Evolutionary conservation across 192 early-diverging fungal species (phyloP).

Genomic region (Jimgerdemannia flammicorona): DNA sequence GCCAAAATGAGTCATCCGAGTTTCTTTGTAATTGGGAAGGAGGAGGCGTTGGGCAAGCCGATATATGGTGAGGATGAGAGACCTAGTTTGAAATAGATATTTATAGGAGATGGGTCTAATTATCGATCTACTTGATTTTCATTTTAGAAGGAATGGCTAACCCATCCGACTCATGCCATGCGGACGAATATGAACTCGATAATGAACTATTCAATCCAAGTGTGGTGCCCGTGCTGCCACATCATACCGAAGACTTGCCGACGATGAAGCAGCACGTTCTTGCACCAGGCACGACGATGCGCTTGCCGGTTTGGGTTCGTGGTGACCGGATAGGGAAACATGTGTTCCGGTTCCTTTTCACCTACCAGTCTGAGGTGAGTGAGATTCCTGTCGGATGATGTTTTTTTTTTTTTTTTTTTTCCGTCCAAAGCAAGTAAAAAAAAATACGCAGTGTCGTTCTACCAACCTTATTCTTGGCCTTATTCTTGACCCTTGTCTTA

Average conservation of each 20-base stretch:
- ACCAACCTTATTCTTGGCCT: too few species aligned
- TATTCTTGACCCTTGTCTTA: too few species aligned
- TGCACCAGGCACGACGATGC: slow-evolving; percentile 62
- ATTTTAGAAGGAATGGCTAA: slow-evolving; percentile 10
- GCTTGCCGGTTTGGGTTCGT: slow-evolving; percentile 85
- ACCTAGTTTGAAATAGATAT: not conserved
- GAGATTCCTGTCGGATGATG: too few species aligned
- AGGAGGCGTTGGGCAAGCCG: slow-evolving; percentile 32
- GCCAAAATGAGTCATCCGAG: slow-evolving; percentile 84
- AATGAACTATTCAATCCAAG: slow-evolving; percentile 57
- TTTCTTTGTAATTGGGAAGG: slow-evolving; percentile 72
- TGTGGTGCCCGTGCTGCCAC: slow-evolving; percentile 42
- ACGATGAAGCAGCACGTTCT: slow-evolving; percentile 31
- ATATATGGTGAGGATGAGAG: slow-evolving; percentile 29
- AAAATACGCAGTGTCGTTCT: too few species aligned
- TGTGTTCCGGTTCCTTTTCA: slow-evolving; percentile 71
- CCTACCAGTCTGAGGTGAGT: slow-evolving; percentile 72
- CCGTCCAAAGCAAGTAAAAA: not conserved
- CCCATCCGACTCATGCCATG: slow-evolving; percentile 11
- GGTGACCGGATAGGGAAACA: slow-evolving; percentile 90
- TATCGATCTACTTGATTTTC: not conserved
- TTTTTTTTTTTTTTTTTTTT: too few species aligned
- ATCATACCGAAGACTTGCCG: slow-evolving; percentile 17
- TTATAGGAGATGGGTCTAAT: not conserved
- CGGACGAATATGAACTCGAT: slow-evolving; percentile 20